phyloP scores from a whole-genome alignment of 2,329 filamentous ascomycete species.

The Cytospora mali region DNA sequence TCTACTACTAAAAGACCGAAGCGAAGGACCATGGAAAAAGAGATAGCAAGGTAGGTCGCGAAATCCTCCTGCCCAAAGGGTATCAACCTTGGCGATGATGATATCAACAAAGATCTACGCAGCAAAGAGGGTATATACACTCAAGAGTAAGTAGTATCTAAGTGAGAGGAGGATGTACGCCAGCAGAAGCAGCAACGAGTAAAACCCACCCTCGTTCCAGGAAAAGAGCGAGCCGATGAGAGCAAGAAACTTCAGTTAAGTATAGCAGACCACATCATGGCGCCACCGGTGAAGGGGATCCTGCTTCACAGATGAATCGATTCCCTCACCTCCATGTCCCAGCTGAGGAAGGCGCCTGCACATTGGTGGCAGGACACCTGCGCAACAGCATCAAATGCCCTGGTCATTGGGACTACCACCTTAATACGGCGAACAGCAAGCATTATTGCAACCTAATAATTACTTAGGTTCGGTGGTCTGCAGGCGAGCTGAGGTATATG shows the following conservation, averaged over 20 bases:
- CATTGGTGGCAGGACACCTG: conserved; percentile 5
- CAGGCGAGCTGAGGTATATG: background rate
- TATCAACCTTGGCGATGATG: background rate
- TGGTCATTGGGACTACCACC: conserved; percentile 16
- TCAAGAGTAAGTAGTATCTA: background rate
- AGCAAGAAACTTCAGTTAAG: background rate
- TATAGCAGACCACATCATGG: background rate
- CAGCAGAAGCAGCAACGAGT: background rate
- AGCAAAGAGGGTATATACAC: background rate
- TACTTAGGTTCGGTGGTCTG: background rate
- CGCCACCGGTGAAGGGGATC: background rate
- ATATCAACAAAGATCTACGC: background rate
- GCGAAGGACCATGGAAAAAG: background rate
- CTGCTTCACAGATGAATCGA: background rate
- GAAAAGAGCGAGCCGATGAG: background rate
- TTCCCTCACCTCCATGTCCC: background rate
- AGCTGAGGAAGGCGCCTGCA: conserved; percentile 16
- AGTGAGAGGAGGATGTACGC: background rate
- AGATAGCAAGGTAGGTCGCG: background rate
- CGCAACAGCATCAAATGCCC: conserved; percentile 1
- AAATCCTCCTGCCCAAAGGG: background rate
- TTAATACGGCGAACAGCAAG: background rate
- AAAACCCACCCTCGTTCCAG: background rate
- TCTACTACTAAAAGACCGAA: background rate
- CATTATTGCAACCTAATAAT: background rate